phyloP scores from a whole-genome alignment of 1,284 basidiomycete species.

The Cronartium ribicola region DNA sequence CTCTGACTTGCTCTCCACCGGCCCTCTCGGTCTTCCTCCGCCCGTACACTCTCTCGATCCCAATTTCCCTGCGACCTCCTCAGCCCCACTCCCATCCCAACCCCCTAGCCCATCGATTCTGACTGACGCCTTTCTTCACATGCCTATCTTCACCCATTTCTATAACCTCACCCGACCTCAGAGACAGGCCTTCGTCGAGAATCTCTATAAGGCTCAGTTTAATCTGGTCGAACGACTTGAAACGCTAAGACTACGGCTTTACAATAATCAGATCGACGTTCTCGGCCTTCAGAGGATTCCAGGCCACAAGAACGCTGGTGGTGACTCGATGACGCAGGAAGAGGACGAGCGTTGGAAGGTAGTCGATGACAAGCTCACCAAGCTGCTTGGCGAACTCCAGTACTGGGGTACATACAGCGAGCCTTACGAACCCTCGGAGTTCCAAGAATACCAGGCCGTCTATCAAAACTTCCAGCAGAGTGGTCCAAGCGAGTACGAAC shows the following conservation, averaged over 20 bases:
- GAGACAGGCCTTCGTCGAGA: slow-evolving; percentile 23
- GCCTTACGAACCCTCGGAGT: neutral
- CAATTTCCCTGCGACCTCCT: neutral
- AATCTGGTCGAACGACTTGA: slow-evolving; percentile 25
- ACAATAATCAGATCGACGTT: slow-evolving; percentile 26
- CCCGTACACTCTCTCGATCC: neutral
- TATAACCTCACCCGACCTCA: slow-evolving; percentile 15
- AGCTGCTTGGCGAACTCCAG: slow-evolving; percentile 25
- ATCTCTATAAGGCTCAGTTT: slow-evolving; percentile 36
- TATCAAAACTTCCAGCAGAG: neutral
- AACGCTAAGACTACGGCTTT: slow-evolving; percentile 21
- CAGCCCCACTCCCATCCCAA: slow-evolving; percentile 7
- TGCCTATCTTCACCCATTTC: slow-evolving; percentile 19
- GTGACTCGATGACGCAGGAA: neutral
- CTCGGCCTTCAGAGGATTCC: slow-evolving; percentile 13
- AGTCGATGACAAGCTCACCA: slow-evolving; percentile 22
- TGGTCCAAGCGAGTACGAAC: slow-evolving; percentile 20
- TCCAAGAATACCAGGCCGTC: neutral
- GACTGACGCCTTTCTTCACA: slow-evolving; percentile 14
- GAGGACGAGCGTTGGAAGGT: slow-evolving; percentile 28
- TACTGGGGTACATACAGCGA: slow-evolving; percentile 9
- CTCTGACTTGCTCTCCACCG: neutral
- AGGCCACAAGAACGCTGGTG: neutral
- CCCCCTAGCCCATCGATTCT: neutral
- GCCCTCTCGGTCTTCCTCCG: neutral